Base-by-base conservation (phyloP, 768 basidiomycete species). In the Rhizopogon rudus region DNA sequence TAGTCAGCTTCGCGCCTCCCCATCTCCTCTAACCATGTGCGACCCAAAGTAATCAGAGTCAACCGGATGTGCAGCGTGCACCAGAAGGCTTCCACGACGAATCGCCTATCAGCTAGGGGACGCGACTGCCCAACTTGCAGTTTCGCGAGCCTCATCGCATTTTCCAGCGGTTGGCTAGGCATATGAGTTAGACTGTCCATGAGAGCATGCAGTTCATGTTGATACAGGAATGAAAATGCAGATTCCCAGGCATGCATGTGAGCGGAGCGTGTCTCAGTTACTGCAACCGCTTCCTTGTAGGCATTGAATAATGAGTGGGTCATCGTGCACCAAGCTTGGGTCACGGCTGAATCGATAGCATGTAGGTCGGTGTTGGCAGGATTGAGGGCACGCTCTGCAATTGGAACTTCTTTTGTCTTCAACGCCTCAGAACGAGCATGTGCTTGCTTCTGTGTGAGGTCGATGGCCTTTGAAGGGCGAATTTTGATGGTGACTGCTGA, bases 181-280 rank as follows among this genome's bases (percentile, higher is more conserved):
- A 73, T 69, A 13, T 50, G 64, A 0, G 58, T 44, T 1, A 73
- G 75, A 57, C 81, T 63, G 3, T 17, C 25, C 8, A 63, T 41
- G 9, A 66, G 63, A 3, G 55, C 51, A 0, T 72, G 63, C 63
- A 83, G 62, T 64, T 86, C 83, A 48, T 71, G 66, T 40, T 76
- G 70, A 53, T 78, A 79, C 4, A 86, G 68, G 54, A 67, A 77
- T 0, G 83, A 74, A 57, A 82, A 74, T 0, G 85, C 80, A 0
- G 81, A 77, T 52, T 88, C 79, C 78, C 82, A 87, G 1, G 86
- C 85, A 31, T 76, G 67, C 6, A 68, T 68, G 58, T 88, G 84
- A 0, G 85, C 77, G 9, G 80, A 79, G 5, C 82, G 81, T 33
- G 71, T 81, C 13, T 63, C 59, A 0, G 81, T 71, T 7, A 85